These are phyloP conservation scores for Pseudonectria buxi DNA, from an alignment of 2,329 filamentous ascomycete genomes.

Conservation along the genomic window DNA sequence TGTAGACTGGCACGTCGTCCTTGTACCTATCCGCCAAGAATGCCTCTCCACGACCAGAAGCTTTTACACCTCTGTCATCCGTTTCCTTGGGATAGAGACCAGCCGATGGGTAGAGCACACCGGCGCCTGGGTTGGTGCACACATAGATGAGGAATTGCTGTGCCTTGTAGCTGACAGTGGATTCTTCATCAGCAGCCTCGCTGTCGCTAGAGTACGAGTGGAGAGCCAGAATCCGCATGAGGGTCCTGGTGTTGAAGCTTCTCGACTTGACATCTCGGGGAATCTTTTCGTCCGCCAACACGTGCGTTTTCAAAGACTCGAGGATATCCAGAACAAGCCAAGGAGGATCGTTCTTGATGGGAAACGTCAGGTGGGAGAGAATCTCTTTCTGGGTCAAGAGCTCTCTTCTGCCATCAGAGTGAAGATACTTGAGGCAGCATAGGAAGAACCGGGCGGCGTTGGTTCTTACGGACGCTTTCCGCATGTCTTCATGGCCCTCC, in stretches of 20 bases:
- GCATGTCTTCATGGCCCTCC: conserved; percentile 52
- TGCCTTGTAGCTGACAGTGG: conserved; percentile 57
- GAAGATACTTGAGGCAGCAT: conserved; percentile 70
- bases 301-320: conserved; percentile 58
- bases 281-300: conserved; percentile 70
- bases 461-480: conserved; percentile 72
- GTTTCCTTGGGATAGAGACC: conserved; percentile 80
- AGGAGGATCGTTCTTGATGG: conserved; percentile 70
- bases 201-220: conserved; percentile 53
- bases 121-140: conserved; percentile 67
- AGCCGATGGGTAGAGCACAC: conserved; percentile 66
- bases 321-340: conserved; percentile 71
- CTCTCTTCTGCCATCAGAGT: conserved; percentile 70
- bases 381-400: conserved; percentile 75
- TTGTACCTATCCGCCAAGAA: conserved; percentile 63
- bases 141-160: conserved; percentile 70
- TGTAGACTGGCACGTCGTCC: conserved; percentile 66
- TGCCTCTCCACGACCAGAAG: conserved; percentile 25
- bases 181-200: conserved; percentile 33
- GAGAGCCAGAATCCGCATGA: conserved; percentile 65
- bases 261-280: conserved; percentile 67
- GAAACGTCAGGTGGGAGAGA: conserved; percentile 72
- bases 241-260: conserved; percentile 66
- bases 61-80: conserved; percentile 31
- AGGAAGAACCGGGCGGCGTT: conserved; percentile 78